These are phyloP conservation scores for Moniliophthora roreri DNA, from an alignment of 1,284 basidiomycete genomes.

Conservation along the genomic window DNA sequence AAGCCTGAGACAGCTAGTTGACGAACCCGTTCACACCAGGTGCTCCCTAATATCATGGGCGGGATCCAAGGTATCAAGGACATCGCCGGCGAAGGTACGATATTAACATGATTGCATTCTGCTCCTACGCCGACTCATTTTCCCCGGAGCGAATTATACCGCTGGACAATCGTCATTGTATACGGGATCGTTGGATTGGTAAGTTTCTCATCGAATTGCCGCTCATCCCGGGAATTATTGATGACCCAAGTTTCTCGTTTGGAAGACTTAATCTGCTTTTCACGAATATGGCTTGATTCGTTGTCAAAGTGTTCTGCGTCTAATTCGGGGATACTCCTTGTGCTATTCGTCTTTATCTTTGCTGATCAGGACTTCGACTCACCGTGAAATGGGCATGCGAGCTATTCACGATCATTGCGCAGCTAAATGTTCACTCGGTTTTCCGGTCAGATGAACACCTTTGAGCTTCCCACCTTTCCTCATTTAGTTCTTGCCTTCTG, in stretches of 20 bases:
- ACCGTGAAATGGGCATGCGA: slow-evolving; percentile 53
- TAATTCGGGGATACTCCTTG: slow-evolving; percentile 46
- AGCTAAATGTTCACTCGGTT: too few relatives aligned
- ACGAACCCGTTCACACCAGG: too few relatives aligned
- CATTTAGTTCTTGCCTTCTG: too few relatives aligned
- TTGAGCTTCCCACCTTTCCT: slow-evolving; percentile 30
- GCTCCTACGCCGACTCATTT: slow-evolving; percentile 33
- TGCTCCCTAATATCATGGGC: slow-evolving; percentile 55
- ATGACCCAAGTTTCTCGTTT: slow-evolving; percentile 18
- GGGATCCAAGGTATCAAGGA: slow-evolving; percentile 51
- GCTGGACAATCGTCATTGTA: slow-evolving; percentile 53
- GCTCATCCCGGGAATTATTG: slow-evolving; percentile 26
- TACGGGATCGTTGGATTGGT: slow-evolving; percentile 66
- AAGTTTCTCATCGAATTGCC: too few relatives aligned
- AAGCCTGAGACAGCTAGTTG: slow-evolving; percentile 55
- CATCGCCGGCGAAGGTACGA: slow-evolving; percentile 24
- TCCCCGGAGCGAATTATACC: slow-evolving; percentile 45
- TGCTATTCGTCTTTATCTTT: slow-evolving; percentile 60
- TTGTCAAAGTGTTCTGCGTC: slow-evolving; percentile 61
- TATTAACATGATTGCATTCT: slow-evolving; percentile 60
- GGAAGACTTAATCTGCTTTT: slow-evolving; percentile 62
- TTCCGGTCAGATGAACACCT: too few relatives aligned
- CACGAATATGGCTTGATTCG: slow-evolving; percentile 59
- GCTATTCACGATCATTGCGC: slow-evolving; percentile 7
- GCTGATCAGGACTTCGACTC: slow-evolving; percentile 49